phyloP scores from a whole-genome alignment of 2,329 filamentous ascomycete genomes.

The Ilyonectria sp. region DNA sequence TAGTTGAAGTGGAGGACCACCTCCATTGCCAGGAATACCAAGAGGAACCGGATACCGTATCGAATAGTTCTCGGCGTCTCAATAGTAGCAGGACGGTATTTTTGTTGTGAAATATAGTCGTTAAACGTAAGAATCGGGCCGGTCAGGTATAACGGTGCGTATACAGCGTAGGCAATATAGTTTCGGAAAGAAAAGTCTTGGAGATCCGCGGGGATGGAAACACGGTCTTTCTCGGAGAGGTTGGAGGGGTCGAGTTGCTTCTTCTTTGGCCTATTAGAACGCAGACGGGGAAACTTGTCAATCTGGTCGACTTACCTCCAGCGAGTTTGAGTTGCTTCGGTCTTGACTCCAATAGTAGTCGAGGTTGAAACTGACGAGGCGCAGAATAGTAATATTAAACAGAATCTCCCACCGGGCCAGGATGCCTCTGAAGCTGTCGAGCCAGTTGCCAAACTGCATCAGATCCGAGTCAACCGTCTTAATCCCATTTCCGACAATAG shows the following conservation, averaged over 20 bases:
- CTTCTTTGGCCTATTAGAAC: slow-evolving; percentile 87
- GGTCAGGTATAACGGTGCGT: slow-evolving; percentile 92
- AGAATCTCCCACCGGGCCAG: slow-evolving; percentile 95
- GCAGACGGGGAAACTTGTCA: not conserved
- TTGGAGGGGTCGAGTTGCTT: slow-evolving; percentile 92
- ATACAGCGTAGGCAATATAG: slow-evolving; percentile 90
- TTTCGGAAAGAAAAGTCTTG: slow-evolving; percentile 85
- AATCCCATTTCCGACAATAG: slow-evolving; percentile 47
- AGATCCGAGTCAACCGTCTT: slow-evolving; percentile 57
- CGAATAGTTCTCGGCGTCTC: slow-evolving; percentile 79
- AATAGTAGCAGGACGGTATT: slow-evolving; percentile 81
- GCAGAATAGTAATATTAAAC: slow-evolving; percentile 95
- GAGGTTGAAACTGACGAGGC: slow-evolving; percentile 95
- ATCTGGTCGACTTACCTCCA: slow-evolving; percentile 79
- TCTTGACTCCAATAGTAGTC: slow-evolving; percentile 95
- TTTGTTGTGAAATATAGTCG: slow-evolving; percentile 92
- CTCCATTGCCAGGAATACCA: slow-evolving; percentile 91
- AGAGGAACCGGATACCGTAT: slow-evolving; percentile 86
- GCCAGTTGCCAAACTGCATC: slow-evolving; percentile 75
- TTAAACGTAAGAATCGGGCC: slow-evolving; percentile 98
- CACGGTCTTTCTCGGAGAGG: slow-evolving; percentile 90
- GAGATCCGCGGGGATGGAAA: slow-evolving; percentile 80
- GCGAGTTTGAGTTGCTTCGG: slow-evolving; percentile 72
- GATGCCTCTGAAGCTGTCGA: slow-evolving; percentile 88
- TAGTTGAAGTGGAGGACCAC: slow-evolving; percentile 93